Evolutionary conservation across 441 rosid genomes (phyloP).

Genomic region (Erysimum pusillum): DNA sequence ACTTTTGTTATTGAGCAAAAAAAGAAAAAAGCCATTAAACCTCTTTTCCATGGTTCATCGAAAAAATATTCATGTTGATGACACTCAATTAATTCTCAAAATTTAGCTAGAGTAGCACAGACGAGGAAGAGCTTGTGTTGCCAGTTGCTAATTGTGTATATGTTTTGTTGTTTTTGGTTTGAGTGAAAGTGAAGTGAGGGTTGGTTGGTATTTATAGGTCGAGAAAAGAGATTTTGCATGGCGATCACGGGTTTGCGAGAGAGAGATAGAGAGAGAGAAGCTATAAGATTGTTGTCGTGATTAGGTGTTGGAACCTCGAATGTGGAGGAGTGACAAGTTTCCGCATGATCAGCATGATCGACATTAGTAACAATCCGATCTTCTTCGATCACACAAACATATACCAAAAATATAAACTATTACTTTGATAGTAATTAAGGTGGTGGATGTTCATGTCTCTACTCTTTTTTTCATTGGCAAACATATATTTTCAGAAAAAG

Average conservation of each 20-base stretch:
- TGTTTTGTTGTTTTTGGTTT: not conserved
- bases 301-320: slow-evolving; percentile 34
- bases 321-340: slow-evolving; percentile 27
- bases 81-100: too few relatives aligned
- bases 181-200: slow-evolving; percentile 20
- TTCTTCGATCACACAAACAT: not conserved
- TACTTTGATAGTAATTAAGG: not conserved
- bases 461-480: not conserved
- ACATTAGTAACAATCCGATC: not conserved
- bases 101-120: slow-evolving; percentile 32
- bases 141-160: slow-evolving; percentile 24
- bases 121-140: slow-evolving; percentile 36
- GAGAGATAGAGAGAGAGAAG: not conserved
- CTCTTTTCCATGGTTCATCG: too few relatives aligned
- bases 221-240: slow-evolving; percentile 33
- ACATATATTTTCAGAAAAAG: too few relatives aligned
- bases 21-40: too few relatives aligned
- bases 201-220: slow-evolving; percentile 4
- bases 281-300: slow-evolving; percentile 16
- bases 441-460: not conserved
- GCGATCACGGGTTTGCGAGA: slow-evolving; percentile 28
- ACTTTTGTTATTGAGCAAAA: too few relatives aligned
- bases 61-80: too few relatives aligned
- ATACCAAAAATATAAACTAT: not conserved
- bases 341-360: slow-evolving; percentile 6